Evolutionary conservation across 2,329 filamentous ascomycete genomes (phyloP).

Genomic region (Trichoderma sp.): DNA sequence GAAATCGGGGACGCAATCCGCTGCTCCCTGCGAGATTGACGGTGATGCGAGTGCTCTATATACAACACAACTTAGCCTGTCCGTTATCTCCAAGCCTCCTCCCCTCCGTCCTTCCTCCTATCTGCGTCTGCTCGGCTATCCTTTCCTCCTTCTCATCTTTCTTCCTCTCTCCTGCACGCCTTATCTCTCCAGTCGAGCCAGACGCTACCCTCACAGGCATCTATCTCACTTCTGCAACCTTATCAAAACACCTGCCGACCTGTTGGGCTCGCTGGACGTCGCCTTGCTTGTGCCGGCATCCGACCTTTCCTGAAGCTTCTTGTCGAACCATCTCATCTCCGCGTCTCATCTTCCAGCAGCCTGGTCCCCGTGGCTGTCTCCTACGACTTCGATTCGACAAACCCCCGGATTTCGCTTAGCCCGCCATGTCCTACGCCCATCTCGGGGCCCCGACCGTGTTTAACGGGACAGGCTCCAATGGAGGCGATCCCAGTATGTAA

Average conservation of each 20-base stretch:
- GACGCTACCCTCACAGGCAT: slow-evolving; percentile 8
- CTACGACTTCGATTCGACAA: slow-evolving; percentile 21
- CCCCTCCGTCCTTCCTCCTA: slow-evolving; percentile 22
- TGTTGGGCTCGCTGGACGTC: slow-evolving; percentile 24
- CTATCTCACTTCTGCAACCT: slow-evolving; percentile 27
- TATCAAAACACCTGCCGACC: slow-evolving; percentile 19
- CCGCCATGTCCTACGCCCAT: slow-evolving; percentile 62
- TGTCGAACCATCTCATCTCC: slow-evolving; percentile 10
- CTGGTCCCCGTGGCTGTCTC: slow-evolving; percentile 25
- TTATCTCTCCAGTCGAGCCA: slow-evolving; percentile 25
- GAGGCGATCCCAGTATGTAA: slow-evolving; percentile 76
- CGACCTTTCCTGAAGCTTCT: slow-evolving; percentile 9
- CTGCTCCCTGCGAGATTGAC: slow-evolving; percentile 7
- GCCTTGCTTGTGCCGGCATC: slow-evolving; percentile 27
- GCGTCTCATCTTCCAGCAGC: neutral
- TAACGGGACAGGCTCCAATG: slow-evolving; percentile 69
- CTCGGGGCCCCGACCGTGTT: slow-evolving; percentile 61
- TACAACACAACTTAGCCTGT: slow-evolving; percentile 20
- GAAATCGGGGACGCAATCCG: slow-evolving; percentile 14
- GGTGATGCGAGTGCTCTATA: slow-evolving; percentile 11
- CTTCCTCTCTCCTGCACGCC: slow-evolving; percentile 20
- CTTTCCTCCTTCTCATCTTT: slow-evolving; percentile 21
- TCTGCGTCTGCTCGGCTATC: slow-evolving; percentile 5
- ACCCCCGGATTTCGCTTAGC: slow-evolving; percentile 24
- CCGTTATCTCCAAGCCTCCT: slow-evolving; percentile 25